phyloP scores from a whole-genome alignment of 192 early-diverging fungal genomes.

The Umbelopsis vinacea region DNA sequence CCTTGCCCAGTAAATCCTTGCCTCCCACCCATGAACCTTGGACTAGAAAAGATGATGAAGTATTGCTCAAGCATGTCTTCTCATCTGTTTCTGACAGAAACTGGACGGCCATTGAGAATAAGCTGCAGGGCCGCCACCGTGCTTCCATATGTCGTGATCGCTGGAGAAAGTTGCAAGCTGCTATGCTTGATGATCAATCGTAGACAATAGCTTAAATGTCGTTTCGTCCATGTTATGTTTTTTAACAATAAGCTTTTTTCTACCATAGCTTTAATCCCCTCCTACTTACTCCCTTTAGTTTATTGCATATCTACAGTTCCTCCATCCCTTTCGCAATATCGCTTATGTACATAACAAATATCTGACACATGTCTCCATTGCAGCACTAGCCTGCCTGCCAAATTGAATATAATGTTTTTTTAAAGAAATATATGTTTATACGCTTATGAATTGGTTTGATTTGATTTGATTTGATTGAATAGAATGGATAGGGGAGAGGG shows the following conservation, averaged over 20 bases:
- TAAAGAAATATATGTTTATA: too few species aligned
- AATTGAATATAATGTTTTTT: too few species aligned
- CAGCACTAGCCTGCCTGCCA: too few species aligned
- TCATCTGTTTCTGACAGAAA: constrained; percentile 22
- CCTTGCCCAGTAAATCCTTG: neutral
- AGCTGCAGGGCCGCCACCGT: constrained; percentile 33
- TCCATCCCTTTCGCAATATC: too few species aligned
- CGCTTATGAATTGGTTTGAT: too few species aligned
- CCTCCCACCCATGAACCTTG: constrained; percentile 33
- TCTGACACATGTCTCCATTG: too few species aligned
- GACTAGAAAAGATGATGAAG: constrained; percentile 38
- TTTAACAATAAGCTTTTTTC: neutral
- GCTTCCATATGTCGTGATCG: constrained; percentile 32
- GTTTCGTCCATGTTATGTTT: neutral
- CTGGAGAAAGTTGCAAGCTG: constrained; percentile 29
- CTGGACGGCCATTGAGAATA: constrained; percentile 33
- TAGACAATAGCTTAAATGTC: neutral
- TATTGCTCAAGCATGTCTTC: constrained; percentile 35
- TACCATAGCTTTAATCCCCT: neutral
- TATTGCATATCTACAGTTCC: too few species aligned
- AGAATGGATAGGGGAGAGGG: too few species aligned
- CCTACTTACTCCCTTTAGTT: too few species aligned
- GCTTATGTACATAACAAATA: too few species aligned
- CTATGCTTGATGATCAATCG: constrained; percentile 23
- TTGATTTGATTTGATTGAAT: too few species aligned